Base-by-base conservation (phyloP, 2,329 filamentous ascomycete genomes). In the Beauveria sp. region DNA sequence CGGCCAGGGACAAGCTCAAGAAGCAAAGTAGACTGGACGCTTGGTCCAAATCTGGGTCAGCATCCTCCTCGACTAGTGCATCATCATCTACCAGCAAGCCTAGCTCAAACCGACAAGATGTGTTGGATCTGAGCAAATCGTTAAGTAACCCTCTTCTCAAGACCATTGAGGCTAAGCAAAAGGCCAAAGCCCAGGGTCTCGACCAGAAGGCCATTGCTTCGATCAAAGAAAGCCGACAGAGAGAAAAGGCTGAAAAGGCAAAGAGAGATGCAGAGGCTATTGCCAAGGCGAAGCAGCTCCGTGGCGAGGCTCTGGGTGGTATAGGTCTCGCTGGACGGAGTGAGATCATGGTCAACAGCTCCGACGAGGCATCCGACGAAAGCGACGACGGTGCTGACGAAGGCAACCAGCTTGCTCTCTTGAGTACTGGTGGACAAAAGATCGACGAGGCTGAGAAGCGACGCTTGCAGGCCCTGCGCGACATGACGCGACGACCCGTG, bases 291-390 rank as follows among this genome's bases (percentile, higher is more conserved):
- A 88, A 86, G 72, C 67, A 69, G 61, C 66, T 76, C 22, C 69
- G 75, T 40, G 74, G 74, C 28, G 74, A 76, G 62, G 69, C 66
- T 12, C 72, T 72, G 18, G 65, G 83, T 9, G 88, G 90, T 38
- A 38, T 16, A 5, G 34, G 34, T 63, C 90, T 92, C 71, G 91
- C 89, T 42, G 82, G 84, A 3, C 89, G 89, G 65, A 89, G 88
- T 69, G 91, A 93, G 66, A 91, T 98, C 73, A 96, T 98, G 91
- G 90, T 97, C 26, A 87, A 89, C 62, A 89, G 87, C 63, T 88
- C 87, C 3, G 91, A 95, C 64, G 89, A 91, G 64, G 87, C 90
- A 52, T 83, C 90, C 10, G 83, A 85, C 46, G 84, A 84, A 45
- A 88, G 90, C 14, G 83, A 91, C n/a, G 75, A 80, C 62, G 86